Evolutionary conservation across 306 rosid genomes (phyloP), one percentile per base, ranked within the genome.

Genomic region (Cucurbita maxima): DNA sequence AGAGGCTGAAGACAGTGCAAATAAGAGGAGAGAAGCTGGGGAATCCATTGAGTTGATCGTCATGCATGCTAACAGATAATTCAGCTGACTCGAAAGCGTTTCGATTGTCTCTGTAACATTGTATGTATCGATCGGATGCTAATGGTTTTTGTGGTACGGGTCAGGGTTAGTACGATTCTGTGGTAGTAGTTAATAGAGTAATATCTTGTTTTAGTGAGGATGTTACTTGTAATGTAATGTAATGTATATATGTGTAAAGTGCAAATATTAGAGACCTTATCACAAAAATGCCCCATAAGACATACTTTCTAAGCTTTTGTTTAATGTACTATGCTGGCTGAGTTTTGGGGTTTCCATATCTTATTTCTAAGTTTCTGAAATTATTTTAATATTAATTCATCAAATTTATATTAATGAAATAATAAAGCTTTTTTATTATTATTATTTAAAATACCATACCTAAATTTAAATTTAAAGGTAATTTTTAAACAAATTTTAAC

Each of bases 1-100:
- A 86, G 95, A 88, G 83, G 79, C 80, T 91, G 71, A 94, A 91
- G 90, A 87, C 88, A 38, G 85, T 89, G 97, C 96, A 90, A 90
- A 86, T 90, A 95, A 94, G 76, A n/a, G 19, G 13, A 48, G 74
- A 47, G 41, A 50, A 67, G 47, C 73, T 12, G 58, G 20, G 57
- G 56, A 68, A 68, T 68, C 73, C 73, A 47, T 22, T 20, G 6
- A 22, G 57, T 22, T 47, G 53, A 30, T 48, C 8, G 44, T 15
- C 58, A 70, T 14, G 44, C 58, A 70, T 50, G 58, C 74, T 70
- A 70, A 70, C 74, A 50, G 74, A 68, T 47, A 47, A 68, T 68
- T 67, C 20, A 47, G 20, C 25, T 48, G 43, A 14, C 50, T 43
- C 37, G 10, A 1, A 19, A 64, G 6, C 44, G 53, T 64, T 70